These are phyloP conservation scores for Leishmania amazonensis DNA, from an alignment of 208 protist genomes.

Conservation along the genomic window DNA sequence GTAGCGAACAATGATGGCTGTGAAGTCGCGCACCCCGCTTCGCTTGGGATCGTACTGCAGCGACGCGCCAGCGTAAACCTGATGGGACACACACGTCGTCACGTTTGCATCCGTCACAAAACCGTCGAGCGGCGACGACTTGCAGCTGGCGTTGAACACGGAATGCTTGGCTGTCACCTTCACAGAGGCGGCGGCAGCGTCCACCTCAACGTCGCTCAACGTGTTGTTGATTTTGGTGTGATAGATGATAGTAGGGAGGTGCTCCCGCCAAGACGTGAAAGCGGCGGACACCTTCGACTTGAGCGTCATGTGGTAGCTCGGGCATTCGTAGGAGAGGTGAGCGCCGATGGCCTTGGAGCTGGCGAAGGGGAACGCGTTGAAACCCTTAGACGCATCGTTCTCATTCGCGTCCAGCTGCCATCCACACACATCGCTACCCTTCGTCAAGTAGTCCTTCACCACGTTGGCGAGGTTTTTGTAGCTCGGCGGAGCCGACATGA, in stretches of 20 bases:
- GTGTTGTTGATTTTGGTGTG: slow-evolving; percentile 18
- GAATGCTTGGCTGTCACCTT: slow-evolving; percentile 41
- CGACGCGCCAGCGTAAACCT: slow-evolving; percentile 37
- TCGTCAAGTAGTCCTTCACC: slow-evolving; percentile 58
- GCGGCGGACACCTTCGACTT: slow-evolving; percentile 21
- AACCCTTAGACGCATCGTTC: slow-evolving; percentile 6
- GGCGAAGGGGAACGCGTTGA: slow-evolving; percentile 62
- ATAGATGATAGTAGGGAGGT: slow-evolving; percentile 45
- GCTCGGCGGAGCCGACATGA: slow-evolving; percentile 25
- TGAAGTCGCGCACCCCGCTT: slow-evolving; percentile 65
- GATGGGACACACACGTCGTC: slow-evolving; percentile 40
- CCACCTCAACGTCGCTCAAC: slow-evolving; percentile 20
- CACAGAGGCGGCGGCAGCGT: slow-evolving; percentile 15
- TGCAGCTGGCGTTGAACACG: slow-evolving; percentile 36
- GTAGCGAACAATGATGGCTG: slow-evolving; percentile 32
- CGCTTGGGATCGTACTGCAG: slow-evolving; percentile 65
- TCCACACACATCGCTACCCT: slow-evolving; percentile 33
- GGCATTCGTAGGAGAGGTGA: slow-evolving; percentile 37
- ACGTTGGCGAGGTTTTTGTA: slow-evolving; percentile 48
- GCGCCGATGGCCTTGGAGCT: slow-evolving; percentile 34
- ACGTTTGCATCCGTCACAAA: slow-evolving; percentile 35
- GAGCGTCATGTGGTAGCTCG: slow-evolving; percentile 17
- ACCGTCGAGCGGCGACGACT: slow-evolving; percentile 35
- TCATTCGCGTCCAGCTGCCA: slow-evolving; percentile 54
- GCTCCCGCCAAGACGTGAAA: slow-evolving; percentile 36